phyloP scores from a whole-genome alignment of 352 stramenopile genomes.

The Halophytophthora batemanensis region DNA sequence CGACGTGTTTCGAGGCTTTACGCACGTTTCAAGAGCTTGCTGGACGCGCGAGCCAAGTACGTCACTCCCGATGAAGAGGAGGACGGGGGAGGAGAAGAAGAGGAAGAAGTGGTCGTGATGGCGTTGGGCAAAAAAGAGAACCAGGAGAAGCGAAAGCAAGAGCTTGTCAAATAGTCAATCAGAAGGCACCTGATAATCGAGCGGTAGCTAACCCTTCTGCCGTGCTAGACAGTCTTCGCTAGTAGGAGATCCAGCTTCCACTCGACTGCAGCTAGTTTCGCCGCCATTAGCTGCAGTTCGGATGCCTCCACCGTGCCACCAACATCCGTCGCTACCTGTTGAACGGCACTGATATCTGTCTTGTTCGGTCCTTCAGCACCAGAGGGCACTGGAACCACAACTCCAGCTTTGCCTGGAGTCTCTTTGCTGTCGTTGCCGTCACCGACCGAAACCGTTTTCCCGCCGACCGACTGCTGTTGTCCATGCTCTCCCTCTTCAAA shows the following conservation, averaged over 20 bases:
- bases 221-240: not conserved
- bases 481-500: not conserved
- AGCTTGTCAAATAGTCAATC: not conserved
- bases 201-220: too few species aligned
- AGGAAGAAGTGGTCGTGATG: not conserved
- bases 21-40: slow-evolving; percentile 49
- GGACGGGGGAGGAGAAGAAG: not conserved
- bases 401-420: too few species aligned
- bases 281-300: slow-evolving; percentile 13
- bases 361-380: too few species aligned
- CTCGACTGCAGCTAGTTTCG: slow-evolving; percentile 13
- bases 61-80: slow-evolving; percentile 12
- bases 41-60: slow-evolving; percentile 52
- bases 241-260: slow-evolving; percentile 26
- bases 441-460: not conserved
- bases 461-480: not conserved
- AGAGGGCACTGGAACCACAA: too few species aligned
- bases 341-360: too few species aligned
- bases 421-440: too few species aligned
- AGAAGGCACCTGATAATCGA: not conserved
- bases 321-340: too few species aligned
- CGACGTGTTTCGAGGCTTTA: slow-evolving; percentile 60
- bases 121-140: not conserved
- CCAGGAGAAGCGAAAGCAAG: not conserved
- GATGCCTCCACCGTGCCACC: not conserved